These are phyloP conservation scores for Akanthomyces muscarius DNA, from an alignment of 2,329 filamentous ascomycete species.

Conservation along the genomic window DNA sequence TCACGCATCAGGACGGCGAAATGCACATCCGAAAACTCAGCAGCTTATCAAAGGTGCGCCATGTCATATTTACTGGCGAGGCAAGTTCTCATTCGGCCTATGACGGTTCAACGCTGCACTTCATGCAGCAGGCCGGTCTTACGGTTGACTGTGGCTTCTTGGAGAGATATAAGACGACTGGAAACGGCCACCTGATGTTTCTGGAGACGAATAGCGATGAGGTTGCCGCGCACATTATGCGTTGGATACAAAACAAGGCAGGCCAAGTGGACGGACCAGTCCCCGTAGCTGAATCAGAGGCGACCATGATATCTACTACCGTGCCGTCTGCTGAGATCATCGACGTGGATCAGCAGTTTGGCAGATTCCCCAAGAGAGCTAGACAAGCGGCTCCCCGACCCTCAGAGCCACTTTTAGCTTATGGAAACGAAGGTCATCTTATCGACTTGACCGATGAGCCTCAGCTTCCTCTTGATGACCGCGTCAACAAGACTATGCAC, in stretches of 20 bases:
- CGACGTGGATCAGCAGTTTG: background rate
- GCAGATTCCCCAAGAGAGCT: background rate
- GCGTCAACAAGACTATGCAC: background rate
- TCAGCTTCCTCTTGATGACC: background rate
- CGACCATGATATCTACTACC: background rate
- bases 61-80: constrained; percentile 48
- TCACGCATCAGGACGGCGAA: background rate
- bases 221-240: constrained; percentile 35
- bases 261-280: background rate
- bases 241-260: constrained; percentile 32
- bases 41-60: constrained; percentile 45
- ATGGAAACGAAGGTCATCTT: background rate
- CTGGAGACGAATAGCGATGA: constrained; percentile 48
- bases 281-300: background rate
- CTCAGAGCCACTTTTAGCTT: background rate
- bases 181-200: constrained; percentile 55
- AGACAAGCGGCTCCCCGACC: background rate
- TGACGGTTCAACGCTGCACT: constrained; percentile 52
- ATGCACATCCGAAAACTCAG: constrained; percentile 35
- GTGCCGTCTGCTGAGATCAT: background rate
- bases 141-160: constrained; percentile 42
- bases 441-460: background rate
- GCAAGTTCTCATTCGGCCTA: constrained; percentile 51
- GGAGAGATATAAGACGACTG: constrained; percentile 39
- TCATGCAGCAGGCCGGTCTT: constrained; percentile 49